Evolutionary conservation across 306 rosid genomes (phyloP).

Genomic region (Fragaria ananassa): DNA sequence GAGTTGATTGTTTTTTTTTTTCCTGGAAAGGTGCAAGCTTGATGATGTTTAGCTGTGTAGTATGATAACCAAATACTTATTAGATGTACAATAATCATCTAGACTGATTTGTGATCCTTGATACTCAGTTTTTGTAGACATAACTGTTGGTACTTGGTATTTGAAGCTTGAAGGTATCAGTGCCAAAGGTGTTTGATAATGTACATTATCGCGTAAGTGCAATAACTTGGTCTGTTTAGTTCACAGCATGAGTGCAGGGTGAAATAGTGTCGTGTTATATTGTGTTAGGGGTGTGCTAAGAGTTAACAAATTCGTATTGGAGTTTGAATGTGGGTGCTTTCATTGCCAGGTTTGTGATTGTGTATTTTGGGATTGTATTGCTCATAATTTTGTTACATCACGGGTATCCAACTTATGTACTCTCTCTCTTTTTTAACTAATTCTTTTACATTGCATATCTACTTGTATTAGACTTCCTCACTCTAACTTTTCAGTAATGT

Average conservation of each 20-base stretch:
- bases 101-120: background rate
- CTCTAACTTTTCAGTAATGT: background rate
- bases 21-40: background rate
- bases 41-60: background rate
- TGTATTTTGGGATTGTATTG: no score
- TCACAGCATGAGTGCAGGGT: background rate
- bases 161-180: background rate
- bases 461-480: background rate
- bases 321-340: background rate
- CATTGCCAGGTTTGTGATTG: background rate
- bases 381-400: no score
- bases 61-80: background rate
- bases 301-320: background rate
- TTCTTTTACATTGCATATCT: background rate
- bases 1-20: no score
- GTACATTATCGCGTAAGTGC: background rate
- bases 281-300: background rate
- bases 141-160: background rate
- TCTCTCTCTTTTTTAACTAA: no score
- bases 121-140: background rate
- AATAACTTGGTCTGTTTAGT: background rate
- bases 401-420: no score
- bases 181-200: background rate
- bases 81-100: background rate
- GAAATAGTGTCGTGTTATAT: background rate